Percentiles rank a stretch among this genome's conserved stretches.
phyloP scores from a whole-genome alignment of 2,329 filamentous ascomycete species.

The Colletotrichum noveboracense region DNA sequence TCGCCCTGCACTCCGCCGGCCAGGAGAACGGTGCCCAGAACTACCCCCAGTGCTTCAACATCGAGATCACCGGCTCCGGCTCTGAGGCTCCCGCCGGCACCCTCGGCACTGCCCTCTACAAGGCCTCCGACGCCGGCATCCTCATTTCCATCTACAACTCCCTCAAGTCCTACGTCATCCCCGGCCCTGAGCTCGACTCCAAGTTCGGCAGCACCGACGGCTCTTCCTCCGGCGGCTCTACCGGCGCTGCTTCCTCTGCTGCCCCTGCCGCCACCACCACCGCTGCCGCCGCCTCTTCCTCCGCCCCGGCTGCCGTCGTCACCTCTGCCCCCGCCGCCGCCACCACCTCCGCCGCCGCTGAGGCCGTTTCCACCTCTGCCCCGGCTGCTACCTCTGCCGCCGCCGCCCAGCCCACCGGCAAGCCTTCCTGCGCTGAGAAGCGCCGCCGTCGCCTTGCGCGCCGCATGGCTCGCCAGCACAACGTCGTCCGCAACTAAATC shows the following conservation, averaged over 20 bases:
- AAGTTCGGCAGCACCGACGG: background rate
- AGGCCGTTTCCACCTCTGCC: background rate
- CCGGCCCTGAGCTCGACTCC: constrained; percentile 28
- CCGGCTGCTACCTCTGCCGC: background rate
- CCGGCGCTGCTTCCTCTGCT: constrained; percentile 25
- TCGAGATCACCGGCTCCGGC: constrained; percentile 49
- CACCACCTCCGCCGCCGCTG: constrained; percentile 11
- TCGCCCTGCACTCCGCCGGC: constrained; percentile 56
- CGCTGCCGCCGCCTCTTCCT: constrained; percentile 27
- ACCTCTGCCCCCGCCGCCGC: constrained; percentile 14
- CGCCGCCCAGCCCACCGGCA: constrained; percentile 23
- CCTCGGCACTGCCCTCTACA: constrained; percentile 41
- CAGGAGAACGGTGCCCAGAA: constrained; percentile 47
- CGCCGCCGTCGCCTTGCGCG: constrained; percentile 21
- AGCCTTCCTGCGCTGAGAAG: constrained; percentile 15
- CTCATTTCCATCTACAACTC: constrained; percentile 38
- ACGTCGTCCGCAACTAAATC: constrained; percentile 4
- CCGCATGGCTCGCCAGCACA: constrained; percentile 21
- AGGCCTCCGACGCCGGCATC: constrained; percentile 36
- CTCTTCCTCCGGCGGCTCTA: constrained; percentile 26
- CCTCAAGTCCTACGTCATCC: constrained; percentile 34
- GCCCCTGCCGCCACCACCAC: background rate
- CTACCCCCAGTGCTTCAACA: constrained; percentile 59
- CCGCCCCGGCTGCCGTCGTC: constrained; percentile 16
- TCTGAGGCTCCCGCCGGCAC: constrained; percentile 31